Percentiles rank a stretch among this genome's conserved stretches.
Conservation (phyloP, 495 filamentous ascomycete species). For the Daldinia concentrica region DNA sequence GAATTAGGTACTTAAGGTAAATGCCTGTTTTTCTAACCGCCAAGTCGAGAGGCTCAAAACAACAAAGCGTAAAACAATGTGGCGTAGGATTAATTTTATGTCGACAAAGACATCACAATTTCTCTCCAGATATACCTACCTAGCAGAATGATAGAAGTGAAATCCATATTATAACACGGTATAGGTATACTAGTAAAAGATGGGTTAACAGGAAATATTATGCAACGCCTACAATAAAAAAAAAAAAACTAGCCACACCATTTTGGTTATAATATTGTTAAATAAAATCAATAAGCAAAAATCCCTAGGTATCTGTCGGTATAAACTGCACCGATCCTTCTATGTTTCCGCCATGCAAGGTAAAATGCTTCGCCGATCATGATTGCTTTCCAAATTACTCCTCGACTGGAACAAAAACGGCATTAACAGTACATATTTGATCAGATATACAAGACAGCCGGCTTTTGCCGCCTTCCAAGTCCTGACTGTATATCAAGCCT, state of each 20-base stretch:
- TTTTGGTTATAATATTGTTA: slow-evolving; percentile 26
- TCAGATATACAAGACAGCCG: slow-evolving; percentile 42
- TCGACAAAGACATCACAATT: not conserved
- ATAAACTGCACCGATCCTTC: slow-evolving; percentile 36
- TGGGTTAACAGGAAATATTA: not conserved
- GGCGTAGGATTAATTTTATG: not conserved
- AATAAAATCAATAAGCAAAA: slow-evolving; percentile 25
- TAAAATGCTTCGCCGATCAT: slow-evolving; percentile 40
- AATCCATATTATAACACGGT: slow-evolving; percentile 19
- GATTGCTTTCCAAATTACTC: slow-evolving; percentile 41
- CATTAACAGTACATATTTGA: slow-evolving; percentile 43
- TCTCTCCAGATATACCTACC: slow-evolving; percentile 1
- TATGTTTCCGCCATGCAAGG: slow-evolving; percentile 40
- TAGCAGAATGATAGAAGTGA: not conserved
- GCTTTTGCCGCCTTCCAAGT: slow-evolving; percentile 16
- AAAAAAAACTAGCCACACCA: slow-evolving; percentile 23
- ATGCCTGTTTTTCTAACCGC: not conserved
- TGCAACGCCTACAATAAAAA: slow-evolving; percentile 10
- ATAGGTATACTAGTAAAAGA: slow-evolving; percentile 1
- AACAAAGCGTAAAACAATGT: not conserved
- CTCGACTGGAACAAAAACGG: slow-evolving; percentile 29
- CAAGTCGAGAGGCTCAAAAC: not conserved
- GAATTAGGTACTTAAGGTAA: too few relatives aligned
- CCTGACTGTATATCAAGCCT: slow-evolving; percentile 15
- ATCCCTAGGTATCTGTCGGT: slow-evolving; percentile 33